Conservation (phyloP, 225 moss, liverwort and hornwort genomes). For the Lunularia cruciata region DNA sequence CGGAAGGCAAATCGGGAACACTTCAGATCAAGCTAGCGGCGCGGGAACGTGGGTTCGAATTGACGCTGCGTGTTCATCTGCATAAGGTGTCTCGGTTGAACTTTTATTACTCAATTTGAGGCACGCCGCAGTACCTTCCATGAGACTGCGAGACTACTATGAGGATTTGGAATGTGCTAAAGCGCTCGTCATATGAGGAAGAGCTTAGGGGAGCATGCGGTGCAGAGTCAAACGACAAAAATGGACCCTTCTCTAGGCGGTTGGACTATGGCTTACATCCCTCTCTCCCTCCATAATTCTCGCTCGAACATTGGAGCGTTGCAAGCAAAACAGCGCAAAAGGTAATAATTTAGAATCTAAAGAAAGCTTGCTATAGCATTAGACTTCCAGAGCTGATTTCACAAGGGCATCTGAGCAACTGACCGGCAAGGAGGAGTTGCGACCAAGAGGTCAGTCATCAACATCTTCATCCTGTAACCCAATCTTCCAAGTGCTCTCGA, state of each 20-base stretch:
- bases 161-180: not conserved
- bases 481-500: no score
- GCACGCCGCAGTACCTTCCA: not conserved
- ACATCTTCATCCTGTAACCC: not conserved
- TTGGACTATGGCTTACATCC: not conserved
- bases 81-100: no score
- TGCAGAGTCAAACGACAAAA: no score
- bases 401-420: conserved; percentile 6
- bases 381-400: not conserved
- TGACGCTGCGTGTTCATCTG: not conserved
- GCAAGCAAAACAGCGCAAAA: not conserved
- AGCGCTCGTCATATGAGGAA: not conserved
- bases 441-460: conserved; percentile 1
- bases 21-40: not conserved
- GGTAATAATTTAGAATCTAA: not conserved
- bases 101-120: not conserved
- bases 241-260: no score
- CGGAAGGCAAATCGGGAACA: not conserved
- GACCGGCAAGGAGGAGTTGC: conserved; percentile 11
- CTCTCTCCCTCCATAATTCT: not conserved
- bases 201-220: no score
- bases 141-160: not conserved
- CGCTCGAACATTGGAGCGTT: not conserved
- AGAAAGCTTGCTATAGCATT: not conserved
- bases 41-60: not conserved